A percentile compares a stretch with the other conserved stretches of the same genome.
These are phyloP conservation scores for Calamus simplicifolius DNA, from an alignment of 176 grass and related monocot species.

Conservation along the genomic window DNA sequence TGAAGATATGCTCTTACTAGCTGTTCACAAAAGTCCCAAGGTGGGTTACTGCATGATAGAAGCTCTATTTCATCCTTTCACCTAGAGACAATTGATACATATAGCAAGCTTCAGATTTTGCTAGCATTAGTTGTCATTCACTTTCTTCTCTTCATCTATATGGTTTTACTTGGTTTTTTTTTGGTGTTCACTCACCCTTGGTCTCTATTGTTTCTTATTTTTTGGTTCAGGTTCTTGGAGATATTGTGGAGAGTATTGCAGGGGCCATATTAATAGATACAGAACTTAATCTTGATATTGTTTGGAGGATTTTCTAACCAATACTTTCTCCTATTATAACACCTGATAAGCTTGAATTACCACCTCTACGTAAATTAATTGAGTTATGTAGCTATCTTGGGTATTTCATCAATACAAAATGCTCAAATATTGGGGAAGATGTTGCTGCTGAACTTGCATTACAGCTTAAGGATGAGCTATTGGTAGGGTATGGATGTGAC, in stretches of 20 bases:
- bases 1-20: not conserved
- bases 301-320: not conserved
- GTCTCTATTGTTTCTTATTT: not conserved
- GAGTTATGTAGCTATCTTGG: constrained; percentile 5
- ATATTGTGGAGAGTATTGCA: constrained; percentile 5
- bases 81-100: too few species aligned
- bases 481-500: not conserved
- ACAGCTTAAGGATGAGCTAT: not conserved
- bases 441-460: constrained; percentile 6
- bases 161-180: too few species aligned
- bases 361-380: not conserved
- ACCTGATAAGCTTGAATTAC: not conserved
- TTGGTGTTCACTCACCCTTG: too few species aligned
- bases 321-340: constrained; percentile 1
- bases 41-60: not conserved
- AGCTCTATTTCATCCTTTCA: too few species aligned
- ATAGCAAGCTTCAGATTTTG: too few species aligned
- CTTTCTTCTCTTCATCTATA: too few species aligned
- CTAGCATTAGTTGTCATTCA: too few species aligned
- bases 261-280: constrained; percentile 1
- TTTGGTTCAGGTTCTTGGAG: constrained; percentile 5
- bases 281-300: not conserved
- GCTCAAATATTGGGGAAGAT: not conserved
- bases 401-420: constrained; percentile 3
- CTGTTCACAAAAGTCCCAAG: constrained; percentile 3